Evolutionary conservation across 2,329 filamentous ascomycete species (phyloP).

Genomic region (Xylariaceae sp.): DNA sequence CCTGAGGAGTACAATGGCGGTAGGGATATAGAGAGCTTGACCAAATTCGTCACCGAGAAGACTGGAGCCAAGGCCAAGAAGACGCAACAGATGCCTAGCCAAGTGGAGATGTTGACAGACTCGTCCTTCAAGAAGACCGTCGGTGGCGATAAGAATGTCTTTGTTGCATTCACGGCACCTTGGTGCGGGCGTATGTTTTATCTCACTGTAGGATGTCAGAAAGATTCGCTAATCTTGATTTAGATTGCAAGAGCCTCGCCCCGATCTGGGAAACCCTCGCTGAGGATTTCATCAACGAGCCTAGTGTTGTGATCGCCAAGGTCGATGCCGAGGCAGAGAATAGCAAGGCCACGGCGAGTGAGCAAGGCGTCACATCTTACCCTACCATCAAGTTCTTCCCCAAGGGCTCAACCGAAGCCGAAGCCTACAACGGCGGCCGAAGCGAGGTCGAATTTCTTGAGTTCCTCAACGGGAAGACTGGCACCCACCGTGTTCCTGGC

Average conservation of each 20-base stretch:
- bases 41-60: conserved; percentile 84
- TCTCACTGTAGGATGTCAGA: background rate
- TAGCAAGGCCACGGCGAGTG: conserved; percentile 75
- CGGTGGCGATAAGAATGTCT: conserved; percentile 84
- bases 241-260: conserved; percentile 96
- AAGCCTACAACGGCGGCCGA: conserved; percentile 77
- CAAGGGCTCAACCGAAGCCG: conserved; percentile 75
- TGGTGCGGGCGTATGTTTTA: conserved; percentile 92
- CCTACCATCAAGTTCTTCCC: conserved; percentile 99
- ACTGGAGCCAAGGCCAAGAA: conserved; percentile 81
- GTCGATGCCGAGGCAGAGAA: conserved; percentile 91
- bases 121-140: conserved; percentile 76
- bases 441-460: conserved; percentile 75
- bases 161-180: conserved; percentile 96
- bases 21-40: conserved; percentile 85
- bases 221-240: conserved; percentile 26
- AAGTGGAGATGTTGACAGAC: conserved; percentile 82
- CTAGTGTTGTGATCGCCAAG: conserved; percentile 86
- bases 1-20: conserved; percentile 86
- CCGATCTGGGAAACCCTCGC: conserved; percentile 90
- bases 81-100: conserved; percentile 74
- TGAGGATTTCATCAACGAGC: conserved; percentile 77
- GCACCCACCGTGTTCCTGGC: conserved; percentile 82
- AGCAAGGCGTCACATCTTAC: conserved; percentile 82
- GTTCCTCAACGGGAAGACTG: conserved; percentile 88